Conservation (phyloP, 176 grass and related monocot species). For the Ensete ventricosum region DNA sequence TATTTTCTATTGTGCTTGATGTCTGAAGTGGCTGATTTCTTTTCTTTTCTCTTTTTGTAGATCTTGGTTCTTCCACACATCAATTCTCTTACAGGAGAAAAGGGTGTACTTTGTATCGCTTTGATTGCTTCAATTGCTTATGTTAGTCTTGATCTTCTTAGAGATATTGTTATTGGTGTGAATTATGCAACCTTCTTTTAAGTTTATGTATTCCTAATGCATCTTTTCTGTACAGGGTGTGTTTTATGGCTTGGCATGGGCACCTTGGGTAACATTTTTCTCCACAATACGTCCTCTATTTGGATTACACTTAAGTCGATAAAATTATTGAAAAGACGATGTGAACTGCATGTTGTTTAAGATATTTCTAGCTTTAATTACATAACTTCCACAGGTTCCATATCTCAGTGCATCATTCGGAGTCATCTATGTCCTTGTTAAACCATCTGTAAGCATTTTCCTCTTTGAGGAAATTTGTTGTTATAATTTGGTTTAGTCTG, state of each 20-base stretch:
- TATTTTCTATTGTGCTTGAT: background rate
- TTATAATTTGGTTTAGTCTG: background rate
- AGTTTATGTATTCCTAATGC: background rate
- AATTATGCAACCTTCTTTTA: background rate
- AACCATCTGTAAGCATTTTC: constrained; percentile 61
- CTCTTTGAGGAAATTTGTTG: background rate
- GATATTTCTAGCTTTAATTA: background rate
- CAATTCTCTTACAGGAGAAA: constrained; percentile 45
- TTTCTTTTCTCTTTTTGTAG: constrained; percentile 19
- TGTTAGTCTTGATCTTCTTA: constrained; percentile 29
- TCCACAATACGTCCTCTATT: background rate
- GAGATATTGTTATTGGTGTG: background rate
- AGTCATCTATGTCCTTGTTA: constrained; percentile 63
- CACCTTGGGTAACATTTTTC: constrained; percentile 53
- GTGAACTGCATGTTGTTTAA: background rate
- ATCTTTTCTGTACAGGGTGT: constrained; percentile 33
- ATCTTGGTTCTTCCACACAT: constrained; percentile 64
- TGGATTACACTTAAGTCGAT: background rate
- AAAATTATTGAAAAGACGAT: background rate
- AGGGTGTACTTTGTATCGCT: constrained; percentile 54
- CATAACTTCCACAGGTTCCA: constrained; percentile 44
- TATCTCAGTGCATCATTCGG: constrained; percentile 81
- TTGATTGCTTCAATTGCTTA: constrained; percentile 54
- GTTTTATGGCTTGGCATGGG: constrained; percentile 77
- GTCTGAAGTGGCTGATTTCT: background rate